phyloP scores from a whole-genome alignment of 2,329 filamentous ascomycete species.

The Penicillium sp. region DNA sequence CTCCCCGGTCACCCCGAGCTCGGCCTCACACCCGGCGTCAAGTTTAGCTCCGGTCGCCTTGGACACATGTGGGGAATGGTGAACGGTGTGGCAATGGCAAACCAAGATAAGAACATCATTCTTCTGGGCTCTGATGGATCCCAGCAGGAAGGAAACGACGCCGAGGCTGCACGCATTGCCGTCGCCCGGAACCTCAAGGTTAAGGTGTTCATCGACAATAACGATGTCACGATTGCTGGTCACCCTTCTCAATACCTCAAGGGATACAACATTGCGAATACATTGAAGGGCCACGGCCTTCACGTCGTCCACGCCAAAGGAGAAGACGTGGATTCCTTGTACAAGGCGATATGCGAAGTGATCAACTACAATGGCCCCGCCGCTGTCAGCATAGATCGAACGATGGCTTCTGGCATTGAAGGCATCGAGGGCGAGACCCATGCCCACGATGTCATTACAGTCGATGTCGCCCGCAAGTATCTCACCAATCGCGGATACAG shows the following conservation, averaged over 20 bases:
- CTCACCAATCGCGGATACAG: conserved; percentile 43
- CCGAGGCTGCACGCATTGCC: conserved; percentile 45
- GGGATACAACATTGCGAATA: conserved; percentile 38
- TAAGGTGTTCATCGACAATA: conserved; percentile 47
- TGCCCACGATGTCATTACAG: conserved; percentile 45
- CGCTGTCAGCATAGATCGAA: conserved; percentile 35
- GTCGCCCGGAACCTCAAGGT: conserved; percentile 43
- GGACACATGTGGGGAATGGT: conserved; percentile 47
- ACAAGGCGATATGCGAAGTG: conserved; percentile 35
- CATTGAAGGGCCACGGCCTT: conserved; percentile 42
- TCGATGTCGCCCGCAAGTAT: conserved; percentile 42
- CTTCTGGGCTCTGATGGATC: conserved; percentile 46
- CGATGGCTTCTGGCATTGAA: conserved; percentile 44
- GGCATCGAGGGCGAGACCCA: conserved; percentile 39
- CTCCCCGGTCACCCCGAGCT: conserved; percentile 47
- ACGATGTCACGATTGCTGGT: conserved; percentile 47
- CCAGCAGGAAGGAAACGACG: conserved; percentile 48
- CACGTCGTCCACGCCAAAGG: conserved; percentile 41
- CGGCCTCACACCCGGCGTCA: conserved; percentile 43
- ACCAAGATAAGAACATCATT: conserved; percentile 41
- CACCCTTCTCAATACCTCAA: conserved; percentile 46
- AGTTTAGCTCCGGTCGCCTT: conserved; percentile 47
- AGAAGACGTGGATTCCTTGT: conserved; percentile 43
- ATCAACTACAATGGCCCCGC: conserved; percentile 41
- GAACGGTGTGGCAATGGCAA: conserved; percentile 44